Conservation (phyloP, 192 early-diverging fungal species). For the Jimgerdemannia lactiflua region DNA sequence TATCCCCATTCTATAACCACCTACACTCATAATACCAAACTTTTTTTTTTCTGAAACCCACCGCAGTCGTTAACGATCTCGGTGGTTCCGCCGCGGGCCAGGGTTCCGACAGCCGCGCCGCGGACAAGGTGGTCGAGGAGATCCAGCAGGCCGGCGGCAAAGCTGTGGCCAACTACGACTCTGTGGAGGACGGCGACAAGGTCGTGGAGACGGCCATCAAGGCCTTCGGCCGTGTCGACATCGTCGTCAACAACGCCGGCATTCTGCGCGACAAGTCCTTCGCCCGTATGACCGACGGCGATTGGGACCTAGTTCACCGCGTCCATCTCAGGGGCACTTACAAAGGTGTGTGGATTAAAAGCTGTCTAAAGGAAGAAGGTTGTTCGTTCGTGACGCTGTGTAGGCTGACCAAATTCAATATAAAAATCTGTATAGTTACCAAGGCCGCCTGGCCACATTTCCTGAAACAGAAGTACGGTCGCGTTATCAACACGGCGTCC, state of each 20-base stretch:
- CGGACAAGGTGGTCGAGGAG: conserved; percentile 80
- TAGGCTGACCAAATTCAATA: neutral
- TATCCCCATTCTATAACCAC: too few species aligned
- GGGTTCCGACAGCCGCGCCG: conserved; percentile 42
- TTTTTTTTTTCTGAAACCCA: conserved; percentile 37
- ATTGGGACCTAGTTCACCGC: conserved; percentile 92
- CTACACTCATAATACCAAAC: too few species aligned
- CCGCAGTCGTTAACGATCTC: conserved; percentile 89
- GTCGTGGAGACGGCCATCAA: conserved; percentile 89
- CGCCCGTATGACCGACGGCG: conserved; percentile 81
- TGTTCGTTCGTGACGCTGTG: neutral
- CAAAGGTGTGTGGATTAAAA: conserved; percentile 45
- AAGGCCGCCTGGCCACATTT: conserved; percentile 97
- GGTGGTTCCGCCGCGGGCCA: conserved; percentile 55
- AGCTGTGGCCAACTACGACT: conserved; percentile 91
- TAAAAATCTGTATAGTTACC: conserved; percentile 38
- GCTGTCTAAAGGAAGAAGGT: too few species aligned
- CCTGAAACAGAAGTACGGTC: conserved; percentile 91
- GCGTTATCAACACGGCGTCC: conserved; percentile 93
- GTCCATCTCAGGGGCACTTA: conserved; percentile 93
- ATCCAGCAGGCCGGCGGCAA: conserved; percentile 78
- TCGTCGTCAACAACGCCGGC: conserved; percentile 97
- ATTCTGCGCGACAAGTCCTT: conserved; percentile 97
- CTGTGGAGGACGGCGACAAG: conserved; percentile 96
- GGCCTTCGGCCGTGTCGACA: conserved; percentile 74